Conservation (phyloP, 768 basidiomycete species). For the Floccularia luteovirens region DNA sequence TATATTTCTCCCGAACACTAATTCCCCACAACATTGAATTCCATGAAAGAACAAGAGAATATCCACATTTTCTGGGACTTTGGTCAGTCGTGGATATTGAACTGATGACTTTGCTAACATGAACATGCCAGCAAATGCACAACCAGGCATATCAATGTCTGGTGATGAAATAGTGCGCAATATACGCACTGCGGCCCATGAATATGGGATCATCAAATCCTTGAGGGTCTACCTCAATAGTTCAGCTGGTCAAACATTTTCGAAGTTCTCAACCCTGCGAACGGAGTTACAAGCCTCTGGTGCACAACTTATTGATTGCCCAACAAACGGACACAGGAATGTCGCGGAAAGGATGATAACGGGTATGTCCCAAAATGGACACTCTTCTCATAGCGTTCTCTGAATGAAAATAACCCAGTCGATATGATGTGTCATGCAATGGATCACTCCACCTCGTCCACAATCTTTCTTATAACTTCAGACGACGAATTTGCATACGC, state of each 20-base stretch:
- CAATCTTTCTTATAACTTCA: constrained; percentile 38
- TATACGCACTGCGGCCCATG: constrained; percentile 12
- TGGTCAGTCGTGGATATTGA: constrained; percentile 13
- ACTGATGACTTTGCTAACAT: neutral
- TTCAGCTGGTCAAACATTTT: constrained; percentile 1
- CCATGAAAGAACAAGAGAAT: constrained; percentile 9
- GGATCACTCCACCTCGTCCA: constrained; percentile 36
- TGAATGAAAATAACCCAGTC: constrained; percentile 6
- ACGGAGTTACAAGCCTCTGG: constrained; percentile 23
- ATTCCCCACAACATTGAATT: no score
- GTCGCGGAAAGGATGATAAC: constrained; percentile 46
- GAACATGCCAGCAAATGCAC: neutral
- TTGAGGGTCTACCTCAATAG: constrained; percentile 15
- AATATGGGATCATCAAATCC: constrained; percentile 13
- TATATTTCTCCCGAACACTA: no score
- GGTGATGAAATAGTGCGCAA: constrained; percentile 16
- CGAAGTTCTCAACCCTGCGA: constrained; percentile 9
- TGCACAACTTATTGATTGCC: constrained; percentile 22
- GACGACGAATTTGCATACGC: constrained; percentile 39
- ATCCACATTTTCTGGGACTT: constrained; percentile 18
- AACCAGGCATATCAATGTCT: constrained; percentile 10
- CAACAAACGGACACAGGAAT: constrained; percentile 24
- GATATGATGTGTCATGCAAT: constrained; percentile 23
- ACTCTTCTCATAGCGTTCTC: neutral
- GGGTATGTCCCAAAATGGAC: constrained; percentile 19